Evolutionary conservation across 2,329 filamentous ascomycete genomes (phyloP), one percentile per base, ranked within the genome.

Genomic region (Coniochaeta sp.): DNA sequence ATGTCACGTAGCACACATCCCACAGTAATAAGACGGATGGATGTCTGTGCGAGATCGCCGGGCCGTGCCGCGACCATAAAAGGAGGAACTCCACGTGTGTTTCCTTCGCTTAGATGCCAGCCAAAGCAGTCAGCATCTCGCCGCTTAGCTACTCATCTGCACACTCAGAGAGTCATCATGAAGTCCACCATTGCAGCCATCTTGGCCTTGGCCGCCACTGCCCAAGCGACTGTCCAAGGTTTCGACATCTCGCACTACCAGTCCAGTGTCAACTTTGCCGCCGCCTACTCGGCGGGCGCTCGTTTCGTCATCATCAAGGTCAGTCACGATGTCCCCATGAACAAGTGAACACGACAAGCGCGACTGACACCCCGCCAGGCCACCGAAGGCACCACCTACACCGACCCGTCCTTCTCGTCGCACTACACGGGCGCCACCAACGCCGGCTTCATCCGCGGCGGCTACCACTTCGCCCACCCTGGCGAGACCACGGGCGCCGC

Each of bases 401-500:
- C 65, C 36, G 76, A 79, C 63, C 66, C 73, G n/a, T 63, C 56
- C 26, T 84, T 84, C 72, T 76, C 72, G 61, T 68, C 64, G 32
- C 80, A 84, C 65, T 83, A 82, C 68, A 71, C 62, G 2, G 75
- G 75, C 28, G 80, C 81, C 36, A 82, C 80, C 52, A 72, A 72
- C 9, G 80, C 80, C 3, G 77, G 77, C 26, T 71, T 85, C 61
- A 79, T 84, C 68, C 79, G 81, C 24, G 81, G 81, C 56, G 81
- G 75, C 38, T 84, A 84, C 66, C 82, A 85, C 73, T 83, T 82
- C 63, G 81, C 82, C 5, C 75, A 75, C 38, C 81, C 79, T 0
- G 74, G 69, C 55, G 66, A 67, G 17, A 75, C 74, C 63, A 72
- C 75, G 4, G 80, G 78, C 17, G 71, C 76, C 4, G 68, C 70